These are phyloP conservation scores for Sarocladiaceae sp. DNA, from an alignment of 2,329 filamentous ascomycete species.

Conservation along the genomic window DNA sequence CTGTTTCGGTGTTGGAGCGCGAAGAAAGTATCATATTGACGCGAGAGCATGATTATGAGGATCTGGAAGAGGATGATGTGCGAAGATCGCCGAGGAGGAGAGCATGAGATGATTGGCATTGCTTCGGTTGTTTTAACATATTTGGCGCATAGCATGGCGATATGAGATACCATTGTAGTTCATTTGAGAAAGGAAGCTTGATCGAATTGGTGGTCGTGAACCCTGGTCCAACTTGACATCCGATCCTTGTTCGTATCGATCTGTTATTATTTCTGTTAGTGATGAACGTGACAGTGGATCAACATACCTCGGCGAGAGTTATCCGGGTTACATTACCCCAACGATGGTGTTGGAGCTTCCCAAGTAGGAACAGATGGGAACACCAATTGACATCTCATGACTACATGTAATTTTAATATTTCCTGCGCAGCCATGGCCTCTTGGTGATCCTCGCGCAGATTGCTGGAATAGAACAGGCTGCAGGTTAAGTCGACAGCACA, in stretches of 20 bases:
- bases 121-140: neutral
- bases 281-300: slow-evolving; percentile 3
- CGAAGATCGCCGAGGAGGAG: slow-evolving; percentile 21
- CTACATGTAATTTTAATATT: neutral
- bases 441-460: neutral
- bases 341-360: neutral
- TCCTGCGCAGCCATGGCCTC: neutral
- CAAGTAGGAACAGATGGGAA: neutral
- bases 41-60: slow-evolving; percentile 18
- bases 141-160: neutral
- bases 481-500: slow-evolving; percentile 5
- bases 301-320: neutral
- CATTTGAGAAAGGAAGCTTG: neutral
- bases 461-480: no score
- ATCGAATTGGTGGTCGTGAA: no score
- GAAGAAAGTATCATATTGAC: slow-evolving; percentile 38
- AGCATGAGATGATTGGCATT: neutral
- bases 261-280: neutral
- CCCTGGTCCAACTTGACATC: no score
- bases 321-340: neutral
- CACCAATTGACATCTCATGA: neutral
- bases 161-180: neutral
- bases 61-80: slow-evolving; percentile 16
- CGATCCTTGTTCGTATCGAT: neutral
- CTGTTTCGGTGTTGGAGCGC: slow-evolving; percentile 29